These are phyloP conservation scores for Calcarisporium arbuscula DNA, from an alignment of 2,329 filamentous ascomycete genomes.

Conservation along the genomic window DNA sequence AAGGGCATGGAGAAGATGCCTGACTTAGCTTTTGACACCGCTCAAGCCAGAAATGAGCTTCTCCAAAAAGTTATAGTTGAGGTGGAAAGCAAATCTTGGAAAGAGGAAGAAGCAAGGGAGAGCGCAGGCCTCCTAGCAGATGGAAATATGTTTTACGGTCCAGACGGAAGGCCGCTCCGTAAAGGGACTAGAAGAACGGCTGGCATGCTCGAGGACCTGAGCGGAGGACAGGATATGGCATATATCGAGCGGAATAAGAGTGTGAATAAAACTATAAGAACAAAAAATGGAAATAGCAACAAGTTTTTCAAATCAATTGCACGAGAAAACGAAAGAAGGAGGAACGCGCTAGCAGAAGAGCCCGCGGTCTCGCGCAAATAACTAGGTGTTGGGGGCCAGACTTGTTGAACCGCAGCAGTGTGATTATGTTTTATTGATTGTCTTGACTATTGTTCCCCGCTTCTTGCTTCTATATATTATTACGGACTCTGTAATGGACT, in stretches of 20 bases:
- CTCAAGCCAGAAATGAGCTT: slow-evolving; percentile 75
- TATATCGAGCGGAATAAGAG: slow-evolving; percentile 79
- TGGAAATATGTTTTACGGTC: slow-evolving; percentile 33
- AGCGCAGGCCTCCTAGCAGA: too few species aligned
- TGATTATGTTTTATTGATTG: too few species aligned
- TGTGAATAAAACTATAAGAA: slow-evolving; percentile 43
- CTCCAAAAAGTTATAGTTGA: slow-evolving; percentile 86
- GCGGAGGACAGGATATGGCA: slow-evolving; percentile 95
- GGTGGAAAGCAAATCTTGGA: slow-evolving; percentile 74
- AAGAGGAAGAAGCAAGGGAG: slow-evolving; percentile 60
- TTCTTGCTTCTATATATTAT: too few species aligned
- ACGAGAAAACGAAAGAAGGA: slow-evolving; percentile 33
- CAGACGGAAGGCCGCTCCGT: slow-evolving; percentile 40
- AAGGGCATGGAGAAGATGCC: slow-evolving; percentile 83
- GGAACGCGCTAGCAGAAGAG: too few species aligned
- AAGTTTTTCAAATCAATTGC: slow-evolving; percentile 38
- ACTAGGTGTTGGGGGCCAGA: too few species aligned
- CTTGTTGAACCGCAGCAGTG: too few species aligned
- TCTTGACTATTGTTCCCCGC: too few species aligned
- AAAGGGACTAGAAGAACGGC: slow-evolving; percentile 65
- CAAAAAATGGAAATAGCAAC: slow-evolving; percentile 31
- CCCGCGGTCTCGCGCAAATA: too few species aligned
- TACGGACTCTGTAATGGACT: too few species aligned
- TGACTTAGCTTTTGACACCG: slow-evolving; percentile 71
- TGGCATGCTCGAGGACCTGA: slow-evolving; percentile 76